Conservation (phyloP, 331 rosid species). For the Spiraea crenata region DNA sequence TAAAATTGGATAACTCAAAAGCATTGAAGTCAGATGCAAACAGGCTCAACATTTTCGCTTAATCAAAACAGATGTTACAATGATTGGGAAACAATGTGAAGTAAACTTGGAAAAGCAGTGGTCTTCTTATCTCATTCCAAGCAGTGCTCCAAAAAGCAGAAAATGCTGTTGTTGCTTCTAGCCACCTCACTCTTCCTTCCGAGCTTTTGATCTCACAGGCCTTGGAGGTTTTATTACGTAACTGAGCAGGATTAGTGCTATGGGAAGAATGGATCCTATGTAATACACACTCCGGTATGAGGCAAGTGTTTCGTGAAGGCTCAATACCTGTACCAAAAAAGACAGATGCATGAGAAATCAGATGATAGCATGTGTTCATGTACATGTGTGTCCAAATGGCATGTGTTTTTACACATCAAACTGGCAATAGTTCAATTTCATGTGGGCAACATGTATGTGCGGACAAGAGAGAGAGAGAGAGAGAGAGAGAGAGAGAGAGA, state of each 20-base stretch:
- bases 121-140: conserved; percentile 23
- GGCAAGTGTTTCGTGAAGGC: conserved; percentile 78
- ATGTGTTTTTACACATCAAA: neutral
- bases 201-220: conserved; percentile 61
- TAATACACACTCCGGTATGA: conserved; percentile 81
- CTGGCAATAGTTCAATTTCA: too few species aligned
- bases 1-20: conserved; percentile 2
- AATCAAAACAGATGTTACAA: conserved; percentile 15
- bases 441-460: neutral
- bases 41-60: conserved; percentile 10
- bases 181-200: conserved; percentile 63
- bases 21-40: conserved; percentile 1
- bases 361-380: neutral
- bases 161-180: conserved; percentile 9
- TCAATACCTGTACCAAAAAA: conserved; percentile 63
- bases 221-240: conserved; percentile 69
- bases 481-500: conserved; percentile 28
- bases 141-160: conserved; percentile 13
- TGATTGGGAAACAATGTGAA: conserved; percentile 2
- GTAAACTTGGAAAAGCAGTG: conserved; percentile 30
- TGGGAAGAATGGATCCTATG: conserved; percentile 74
- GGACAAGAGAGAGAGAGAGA: conserved; percentile 1
- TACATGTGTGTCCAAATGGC: neutral
- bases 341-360: conserved; percentile 19
- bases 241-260: conserved; percentile 57